phyloP scores from a whole-genome alignment of 2,329 filamentous ascomycete species.

The Macroventuria anomochaeta region DNA sequence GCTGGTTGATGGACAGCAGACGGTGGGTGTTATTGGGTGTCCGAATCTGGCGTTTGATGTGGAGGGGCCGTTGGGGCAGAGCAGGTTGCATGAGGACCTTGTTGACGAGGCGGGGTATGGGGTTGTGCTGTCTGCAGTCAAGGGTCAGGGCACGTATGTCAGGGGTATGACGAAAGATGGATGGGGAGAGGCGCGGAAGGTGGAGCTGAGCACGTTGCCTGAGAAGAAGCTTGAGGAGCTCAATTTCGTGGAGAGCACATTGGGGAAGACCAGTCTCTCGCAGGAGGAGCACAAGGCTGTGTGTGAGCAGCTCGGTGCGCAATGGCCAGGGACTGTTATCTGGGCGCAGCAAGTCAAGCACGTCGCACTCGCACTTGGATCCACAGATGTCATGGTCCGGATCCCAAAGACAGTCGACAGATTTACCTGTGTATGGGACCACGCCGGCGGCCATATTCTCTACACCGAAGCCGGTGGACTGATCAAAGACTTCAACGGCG shows the following conservation, averaged over 20 bases:
- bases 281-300: constrained; percentile 48
- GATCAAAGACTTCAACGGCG: constrained; percentile 60
- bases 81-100: constrained; percentile 44
- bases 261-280: constrained; percentile 50
- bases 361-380: constrained; percentile 58
- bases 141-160: constrained; percentile 54
- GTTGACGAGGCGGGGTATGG: constrained; percentile 53
- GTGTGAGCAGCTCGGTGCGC: constrained; percentile 45
- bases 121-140: constrained; percentile 56
- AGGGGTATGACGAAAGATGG: constrained; percentile 46
- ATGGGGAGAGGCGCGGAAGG: constrained; percentile 42
- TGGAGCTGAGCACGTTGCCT: constrained; percentile 31
- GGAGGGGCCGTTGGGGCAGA: constrained; percentile 22
- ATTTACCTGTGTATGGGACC: constrained; percentile 62
- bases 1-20: constrained; percentile 63
- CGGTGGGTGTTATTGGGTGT: constrained; percentile 66
- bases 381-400: constrained; percentile 58
- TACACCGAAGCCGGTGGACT: constrained; percentile 58
- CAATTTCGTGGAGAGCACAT: constrained; percentile 56
- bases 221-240: constrained; percentile 40
- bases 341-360: constrained; percentile 64
- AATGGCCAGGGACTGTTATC: constrained; percentile 58
- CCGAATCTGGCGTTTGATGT: constrained; percentile 62
- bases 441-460: constrained; percentile 61
- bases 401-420: constrained; percentile 54